These are phyloP conservation scores for Exsudoporus frostii DNA, from an alignment of 768 basidiomycete species.

Conservation along the genomic window DNA sequence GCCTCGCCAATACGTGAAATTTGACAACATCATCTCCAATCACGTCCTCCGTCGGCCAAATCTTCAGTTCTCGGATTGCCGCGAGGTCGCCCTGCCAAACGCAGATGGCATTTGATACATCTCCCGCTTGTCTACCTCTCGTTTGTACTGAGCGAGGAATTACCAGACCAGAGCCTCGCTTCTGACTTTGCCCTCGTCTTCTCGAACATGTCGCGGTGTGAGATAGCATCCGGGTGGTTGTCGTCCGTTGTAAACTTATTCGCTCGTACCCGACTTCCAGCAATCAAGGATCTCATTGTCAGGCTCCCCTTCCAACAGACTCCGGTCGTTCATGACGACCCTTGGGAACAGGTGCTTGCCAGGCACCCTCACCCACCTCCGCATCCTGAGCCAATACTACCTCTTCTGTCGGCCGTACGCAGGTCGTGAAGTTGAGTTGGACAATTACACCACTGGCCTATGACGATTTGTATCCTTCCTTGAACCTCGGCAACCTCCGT, in stretches of 20 bases:
- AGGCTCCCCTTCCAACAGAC: background rate
- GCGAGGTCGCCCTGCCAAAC: background rate
- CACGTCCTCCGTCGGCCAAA: constrained; percentile 1
- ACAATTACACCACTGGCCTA: background rate
- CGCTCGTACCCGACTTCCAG: background rate
- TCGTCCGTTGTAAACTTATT: background rate
- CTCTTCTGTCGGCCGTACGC: background rate
- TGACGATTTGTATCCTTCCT: background rate
- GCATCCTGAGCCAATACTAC: background rate
- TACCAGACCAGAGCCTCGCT: background rate
- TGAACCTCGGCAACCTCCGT: background rate
- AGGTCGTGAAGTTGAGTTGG: background rate
- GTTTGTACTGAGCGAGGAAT: background rate
- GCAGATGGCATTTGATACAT: background rate
- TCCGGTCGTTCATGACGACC: background rate
- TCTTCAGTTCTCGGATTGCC: background rate
- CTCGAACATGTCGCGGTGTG: background rate
- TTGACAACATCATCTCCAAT: background rate
- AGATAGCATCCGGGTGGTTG: background rate
- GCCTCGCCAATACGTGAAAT: background rate
- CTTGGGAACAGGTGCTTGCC: background rate
- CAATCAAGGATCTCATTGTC: background rate
- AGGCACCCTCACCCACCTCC: background rate
- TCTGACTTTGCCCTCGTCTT: background rate
- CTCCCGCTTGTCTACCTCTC: background rate